A percentile compares a stretch with the other conserved stretches of the same genome.
Conservation (phyloP, 257 asterid species). For the Misopates orontium region DNA sequence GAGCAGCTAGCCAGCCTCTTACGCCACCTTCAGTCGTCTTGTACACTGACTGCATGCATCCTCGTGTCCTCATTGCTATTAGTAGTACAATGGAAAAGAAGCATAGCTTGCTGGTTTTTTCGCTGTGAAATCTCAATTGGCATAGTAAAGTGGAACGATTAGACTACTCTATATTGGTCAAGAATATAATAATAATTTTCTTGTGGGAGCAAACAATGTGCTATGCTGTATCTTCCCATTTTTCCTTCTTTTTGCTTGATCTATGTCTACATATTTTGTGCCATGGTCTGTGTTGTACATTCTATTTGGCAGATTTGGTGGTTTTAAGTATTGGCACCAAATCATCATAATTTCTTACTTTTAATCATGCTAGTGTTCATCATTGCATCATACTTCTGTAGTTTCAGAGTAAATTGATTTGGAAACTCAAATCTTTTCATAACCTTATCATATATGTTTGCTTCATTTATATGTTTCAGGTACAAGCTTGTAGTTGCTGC, state of each 20-base stretch:
- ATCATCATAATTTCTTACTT: conserved; percentile 14
- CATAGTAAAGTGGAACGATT: background rate
- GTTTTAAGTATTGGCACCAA: conserved; percentile 21
- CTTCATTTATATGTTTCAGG: conserved; percentile 42
- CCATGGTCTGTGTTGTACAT: background rate
- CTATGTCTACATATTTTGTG: background rate
- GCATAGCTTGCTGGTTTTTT: conserved; percentile 18
- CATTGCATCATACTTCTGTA: conserved; percentile 2
- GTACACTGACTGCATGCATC: too few species aligned
- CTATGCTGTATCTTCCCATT: background rate
- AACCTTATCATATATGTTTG: conserved; percentile 20
- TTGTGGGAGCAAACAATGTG: background rate
- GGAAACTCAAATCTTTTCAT: background rate
- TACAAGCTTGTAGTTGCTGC: conserved; percentile 90
- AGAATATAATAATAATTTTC: too few species aligned
- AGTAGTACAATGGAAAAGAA: conserved; percentile 4
- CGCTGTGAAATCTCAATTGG: conserved; percentile 2
- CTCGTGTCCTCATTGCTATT: too few species aligned
- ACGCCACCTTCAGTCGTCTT: too few species aligned
- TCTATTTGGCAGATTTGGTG: background rate
- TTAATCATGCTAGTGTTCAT: conserved; percentile 23
- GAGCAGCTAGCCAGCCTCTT: too few species aligned
- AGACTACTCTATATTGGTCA: background rate
- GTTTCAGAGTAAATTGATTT: conserved; percentile 13
- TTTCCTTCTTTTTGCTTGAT: background rate